phyloP scores from a whole-genome alignment of 352 stramenopile species.

The Phytophthora citricola region DNA sequence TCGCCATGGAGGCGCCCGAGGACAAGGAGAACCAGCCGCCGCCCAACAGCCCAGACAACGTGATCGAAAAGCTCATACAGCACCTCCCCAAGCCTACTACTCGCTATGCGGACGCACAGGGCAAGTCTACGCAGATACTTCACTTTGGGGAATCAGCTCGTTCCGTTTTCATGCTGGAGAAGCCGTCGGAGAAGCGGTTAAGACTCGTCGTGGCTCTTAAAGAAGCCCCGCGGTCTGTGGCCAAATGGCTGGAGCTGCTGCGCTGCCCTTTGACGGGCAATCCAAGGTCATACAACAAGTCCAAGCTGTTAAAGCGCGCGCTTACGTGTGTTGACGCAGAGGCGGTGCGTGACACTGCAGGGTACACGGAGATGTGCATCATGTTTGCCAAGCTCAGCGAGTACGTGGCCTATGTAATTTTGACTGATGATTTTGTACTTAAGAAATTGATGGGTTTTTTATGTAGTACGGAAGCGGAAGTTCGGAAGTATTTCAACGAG shows the following conservation, averaged over 20 bases:
- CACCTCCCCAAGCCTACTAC: constrained; percentile 27
- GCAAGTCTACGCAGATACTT: constrained; percentile 25
- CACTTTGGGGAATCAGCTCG: constrained; percentile 71
- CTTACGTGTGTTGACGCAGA: constrained; percentile 48
- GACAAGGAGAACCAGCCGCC: constrained; percentile 58
- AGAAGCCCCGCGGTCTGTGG: constrained; percentile 46
- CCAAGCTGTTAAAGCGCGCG: constrained; percentile 53
- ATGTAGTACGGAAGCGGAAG: constrained; percentile 49
- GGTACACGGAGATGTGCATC: constrained; percentile 72
- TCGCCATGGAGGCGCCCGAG: constrained; percentile 33
- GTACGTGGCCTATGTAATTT: constrained; percentile 23
- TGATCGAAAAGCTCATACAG: constrained; percentile 18
- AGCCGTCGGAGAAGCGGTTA: constrained; percentile 47
- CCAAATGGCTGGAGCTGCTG: constrained; percentile 65
- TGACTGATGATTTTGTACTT: neutral
- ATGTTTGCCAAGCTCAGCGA: constrained; percentile 59
- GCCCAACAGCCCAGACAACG: neutral
- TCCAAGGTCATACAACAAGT: constrained; percentile 46
- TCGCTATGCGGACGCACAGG: constrained; percentile 17
- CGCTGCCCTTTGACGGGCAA: constrained; percentile 51
- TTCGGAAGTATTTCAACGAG: constrained; percentile 58
- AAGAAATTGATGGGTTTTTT: neutral
- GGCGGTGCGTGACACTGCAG: constrained; percentile 31
- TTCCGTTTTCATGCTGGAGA: constrained; percentile 66
- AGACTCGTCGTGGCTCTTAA: constrained; percentile 60